Base-by-base conservation (phyloP, 345 rosid genomes). In the Sapria himalayana region DNA sequence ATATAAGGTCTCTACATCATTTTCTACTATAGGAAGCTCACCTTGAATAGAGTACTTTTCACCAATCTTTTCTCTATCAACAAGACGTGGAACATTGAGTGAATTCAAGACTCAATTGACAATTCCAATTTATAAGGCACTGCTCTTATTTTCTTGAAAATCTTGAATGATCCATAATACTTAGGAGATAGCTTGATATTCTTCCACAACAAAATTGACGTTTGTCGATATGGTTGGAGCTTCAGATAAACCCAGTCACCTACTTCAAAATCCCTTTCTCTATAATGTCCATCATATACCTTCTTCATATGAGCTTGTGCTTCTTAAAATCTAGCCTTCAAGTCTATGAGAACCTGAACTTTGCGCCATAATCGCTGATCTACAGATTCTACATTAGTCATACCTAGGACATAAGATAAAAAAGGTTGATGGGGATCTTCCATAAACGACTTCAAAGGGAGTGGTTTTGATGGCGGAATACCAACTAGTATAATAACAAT, bases 81-180 rank as follows among this genome's bases (percentile, higher is more conserved):
- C 19, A 3, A 7, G 4, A 39, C 43, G 22, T 7, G 43, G 24
- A 39, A 39, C 3, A 39, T 25, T 2, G 5, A 7, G 24, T 21
- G 43, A 3, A 39, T 39, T 6, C 9, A 19, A 1, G 6, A 6
- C 2, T 12, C 10, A 7, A 6, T 9, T 16, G 43, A 25, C 3
- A 39, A 18, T 2, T 6, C 7, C 3, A 39, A 15, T 10, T 39
- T 16, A 11, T 39, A 39, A 39, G 15, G 25, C 3, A 39, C 43
- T 2, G 11, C 4, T 1, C 43, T 25, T 9, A 39, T 3, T 4
- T 19, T 17, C 24, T 3, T 11, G 3, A 9, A 2, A 5, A 49
- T 16, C 22, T 9, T 2, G n/a, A 13, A 49, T 0, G 53, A 45
- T 4, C 53, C 53, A 49, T 4, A 49, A 25, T 4, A 38, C 18